These are phyloP conservation scores for Amauroascus verrucosus DNA, from an alignment of 2,329 filamentous ascomycete genomes.

Conservation along the genomic window DNA sequence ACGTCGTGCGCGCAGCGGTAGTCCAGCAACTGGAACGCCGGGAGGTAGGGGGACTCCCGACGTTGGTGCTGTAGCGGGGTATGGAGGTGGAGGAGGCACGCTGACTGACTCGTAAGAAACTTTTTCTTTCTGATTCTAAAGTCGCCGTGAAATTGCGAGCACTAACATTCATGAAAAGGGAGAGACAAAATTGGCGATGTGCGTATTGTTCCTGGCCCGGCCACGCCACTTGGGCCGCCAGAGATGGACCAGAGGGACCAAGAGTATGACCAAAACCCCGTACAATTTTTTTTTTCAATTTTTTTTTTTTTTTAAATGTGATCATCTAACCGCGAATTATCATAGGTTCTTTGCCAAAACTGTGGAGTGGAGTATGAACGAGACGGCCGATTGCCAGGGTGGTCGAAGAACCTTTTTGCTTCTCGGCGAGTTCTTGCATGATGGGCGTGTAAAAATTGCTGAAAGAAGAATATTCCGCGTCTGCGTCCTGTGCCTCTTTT, in stretches of 20 bases:
- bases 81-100: conserved; percentile 56
- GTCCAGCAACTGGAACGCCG: conserved; percentile 61
- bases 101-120: conserved; percentile 50
- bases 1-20: conserved; percentile 77
- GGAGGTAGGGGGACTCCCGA: conserved; percentile 73
- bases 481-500: not conserved
- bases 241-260: conserved; percentile 76
- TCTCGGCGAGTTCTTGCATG: not conserved
- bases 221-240: conserved; percentile 83
- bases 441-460: not conserved
- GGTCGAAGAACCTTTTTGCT: conserved; percentile 52
- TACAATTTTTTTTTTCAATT: too few species aligned
- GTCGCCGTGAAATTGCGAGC: not conserved
- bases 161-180: conserved; percentile 36
- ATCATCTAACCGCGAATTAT: conserved; percentile 17
- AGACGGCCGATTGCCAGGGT: conserved; percentile 69
- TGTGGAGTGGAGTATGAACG: conserved; percentile 84
- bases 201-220: conserved; percentile 81
- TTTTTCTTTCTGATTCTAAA: conserved; percentile 13
- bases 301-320: too few species aligned
- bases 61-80: conserved; percentile 49
- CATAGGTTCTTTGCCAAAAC: conserved; percentile 78
- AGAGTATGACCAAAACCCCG: conserved; percentile 47
- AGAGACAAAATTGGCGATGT: conserved; percentile 78
- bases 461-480: not conserved